These are phyloP conservation scores for carrot (Daucus carota) DNA, from an alignment of 129 eudicot genomes.

Conservation along the genomic window DNA sequence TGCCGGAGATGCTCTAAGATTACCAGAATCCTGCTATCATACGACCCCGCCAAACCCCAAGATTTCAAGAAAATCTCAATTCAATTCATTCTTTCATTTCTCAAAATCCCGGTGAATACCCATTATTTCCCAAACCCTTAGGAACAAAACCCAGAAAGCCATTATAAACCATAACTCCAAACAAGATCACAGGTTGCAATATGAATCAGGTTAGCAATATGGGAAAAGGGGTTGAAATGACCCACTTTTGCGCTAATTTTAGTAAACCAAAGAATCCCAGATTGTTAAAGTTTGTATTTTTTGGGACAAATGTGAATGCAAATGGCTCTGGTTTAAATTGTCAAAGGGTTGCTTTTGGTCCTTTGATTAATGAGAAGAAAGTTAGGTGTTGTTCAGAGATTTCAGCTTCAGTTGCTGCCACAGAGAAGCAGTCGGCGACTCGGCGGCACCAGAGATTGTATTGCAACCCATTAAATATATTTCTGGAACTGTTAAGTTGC, in stretches of 20 bases:
- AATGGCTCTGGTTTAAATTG: constrained; percentile 23
- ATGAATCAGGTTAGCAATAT: constrained; percentile 55
- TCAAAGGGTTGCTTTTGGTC: constrained; percentile 25
- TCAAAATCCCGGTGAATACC: neutral
- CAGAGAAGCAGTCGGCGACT: constrained; percentile 64
- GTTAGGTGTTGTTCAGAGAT: constrained; percentile 17
- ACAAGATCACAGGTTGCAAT: neutral
- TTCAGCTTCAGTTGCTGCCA: constrained; percentile 52
- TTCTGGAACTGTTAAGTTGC: constrained; percentile 75
- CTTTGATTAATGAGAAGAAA: constrained; percentile 13
- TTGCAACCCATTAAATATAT: constrained; percentile 89
- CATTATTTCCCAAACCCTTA: neutral
- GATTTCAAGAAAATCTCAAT: neutral
- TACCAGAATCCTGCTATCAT: neutral
- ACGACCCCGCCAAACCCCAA: constrained; percentile 12
- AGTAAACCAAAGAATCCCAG: constrained; percentile 39
- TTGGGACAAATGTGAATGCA: constrained; percentile 34
- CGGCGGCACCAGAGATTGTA: constrained; percentile 70
- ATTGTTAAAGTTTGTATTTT: constrained; percentile 27
- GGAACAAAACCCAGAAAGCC: constrained; percentile 1
- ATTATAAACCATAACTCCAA: neutral
- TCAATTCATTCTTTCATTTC: neutral
- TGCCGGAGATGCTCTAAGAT: constrained; percentile 1
- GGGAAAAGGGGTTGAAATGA: constrained; percentile 30
- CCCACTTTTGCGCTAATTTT: constrained; percentile 27